Conservation (phyloP, 2,329 filamentous ascomycete species). For the Hypoxylon sp. region DNA sequence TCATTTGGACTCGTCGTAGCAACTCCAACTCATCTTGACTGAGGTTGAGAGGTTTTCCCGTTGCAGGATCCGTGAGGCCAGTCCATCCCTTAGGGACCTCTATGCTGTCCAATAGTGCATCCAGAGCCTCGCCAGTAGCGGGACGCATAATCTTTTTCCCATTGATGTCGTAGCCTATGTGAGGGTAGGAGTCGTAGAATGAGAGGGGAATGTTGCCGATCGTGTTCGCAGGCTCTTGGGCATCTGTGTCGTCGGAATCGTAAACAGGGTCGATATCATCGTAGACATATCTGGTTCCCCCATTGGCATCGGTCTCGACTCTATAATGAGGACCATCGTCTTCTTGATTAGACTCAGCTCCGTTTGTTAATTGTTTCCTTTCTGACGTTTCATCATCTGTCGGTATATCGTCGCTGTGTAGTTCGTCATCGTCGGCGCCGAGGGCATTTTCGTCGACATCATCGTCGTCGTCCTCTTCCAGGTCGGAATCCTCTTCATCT, state of each 20-base stretch:
- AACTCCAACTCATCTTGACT: slow-evolving; percentile 91
- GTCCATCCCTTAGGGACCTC: slow-evolving; percentile 98
- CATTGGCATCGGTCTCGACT: slow-evolving; percentile 86
- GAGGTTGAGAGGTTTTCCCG: slow-evolving; percentile 91
- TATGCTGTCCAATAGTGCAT: slow-evolving; percentile 95
- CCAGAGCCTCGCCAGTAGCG: slow-evolving; percentile 91
- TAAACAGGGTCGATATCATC: slow-evolving; percentile 94
- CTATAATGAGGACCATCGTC: slow-evolving; percentile 65
- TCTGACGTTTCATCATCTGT: slow-evolving; percentile 59
- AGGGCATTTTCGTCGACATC: slow-evolving; percentile 59
- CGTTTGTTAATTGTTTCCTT: slow-evolving; percentile 57
- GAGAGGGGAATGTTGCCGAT: slow-evolving; percentile 95
- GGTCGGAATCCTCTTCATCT: slow-evolving; percentile 62
- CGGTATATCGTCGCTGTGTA: slow-evolving; percentile 61
- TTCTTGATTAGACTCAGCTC: slow-evolving; percentile 55
- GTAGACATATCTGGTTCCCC: slow-evolving; percentile 91
- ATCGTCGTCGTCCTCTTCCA: slow-evolving; percentile 61
- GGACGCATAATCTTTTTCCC: slow-evolving; percentile 98
- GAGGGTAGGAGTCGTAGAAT: slow-evolving; percentile 97
- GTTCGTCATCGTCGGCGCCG: slow-evolving; percentile 57
- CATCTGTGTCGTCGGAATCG: slow-evolving; percentile 95
- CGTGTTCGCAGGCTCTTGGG: slow-evolving; percentile 84
- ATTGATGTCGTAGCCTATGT: slow-evolving; percentile 99
- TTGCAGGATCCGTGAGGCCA: slow-evolving; percentile 91
- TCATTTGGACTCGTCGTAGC: slow-evolving; percentile 88